Percentiles rank a stretch among this genome's conserved stretches.
These are phyloP conservation scores for Pholiota adiposa DNA, from an alignment of 1,284 basidiomycete species.

Conservation along the genomic window DNA sequence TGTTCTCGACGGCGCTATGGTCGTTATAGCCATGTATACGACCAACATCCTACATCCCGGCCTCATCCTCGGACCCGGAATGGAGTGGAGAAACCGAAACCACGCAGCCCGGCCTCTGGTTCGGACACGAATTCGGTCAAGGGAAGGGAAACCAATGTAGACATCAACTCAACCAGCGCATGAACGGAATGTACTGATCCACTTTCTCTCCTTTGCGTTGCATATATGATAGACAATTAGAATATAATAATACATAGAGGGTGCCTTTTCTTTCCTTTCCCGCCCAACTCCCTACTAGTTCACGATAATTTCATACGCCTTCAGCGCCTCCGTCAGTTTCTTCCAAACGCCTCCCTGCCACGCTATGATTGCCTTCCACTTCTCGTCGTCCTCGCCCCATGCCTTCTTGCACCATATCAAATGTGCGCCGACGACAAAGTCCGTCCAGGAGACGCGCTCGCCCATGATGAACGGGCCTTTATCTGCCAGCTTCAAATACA, in stretches of 20 bases:
- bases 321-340: neutral
- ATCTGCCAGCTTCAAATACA: conserved; percentile 29
- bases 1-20: conserved; percentile 7
- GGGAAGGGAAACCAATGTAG: neutral
- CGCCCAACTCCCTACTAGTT: too few relatives aligned
- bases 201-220: too few relatives aligned
- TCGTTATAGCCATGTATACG: conserved; percentile 8
- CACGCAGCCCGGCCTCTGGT: neutral
- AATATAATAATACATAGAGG: too few relatives aligned
- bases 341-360: neutral
- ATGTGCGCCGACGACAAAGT: neutral
- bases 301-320: neutral
- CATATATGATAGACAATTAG: too few relatives aligned
- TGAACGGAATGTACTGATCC: too few relatives aligned
- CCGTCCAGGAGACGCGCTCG: neutral
- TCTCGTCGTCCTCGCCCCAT: neutral
- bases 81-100: conserved; percentile 1
- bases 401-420: neutral
- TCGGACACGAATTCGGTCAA: neutral
- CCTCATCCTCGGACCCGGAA: conserved; percentile 12
- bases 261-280: too few relatives aligned
- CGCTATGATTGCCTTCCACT: neutral
- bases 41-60: neutral
- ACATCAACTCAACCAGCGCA: neutral
- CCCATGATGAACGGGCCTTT: conserved; percentile 25